Evolutionary conservation across 805 yeast species (phyloP).

Genomic region (Metschnikowia matae): DNA sequence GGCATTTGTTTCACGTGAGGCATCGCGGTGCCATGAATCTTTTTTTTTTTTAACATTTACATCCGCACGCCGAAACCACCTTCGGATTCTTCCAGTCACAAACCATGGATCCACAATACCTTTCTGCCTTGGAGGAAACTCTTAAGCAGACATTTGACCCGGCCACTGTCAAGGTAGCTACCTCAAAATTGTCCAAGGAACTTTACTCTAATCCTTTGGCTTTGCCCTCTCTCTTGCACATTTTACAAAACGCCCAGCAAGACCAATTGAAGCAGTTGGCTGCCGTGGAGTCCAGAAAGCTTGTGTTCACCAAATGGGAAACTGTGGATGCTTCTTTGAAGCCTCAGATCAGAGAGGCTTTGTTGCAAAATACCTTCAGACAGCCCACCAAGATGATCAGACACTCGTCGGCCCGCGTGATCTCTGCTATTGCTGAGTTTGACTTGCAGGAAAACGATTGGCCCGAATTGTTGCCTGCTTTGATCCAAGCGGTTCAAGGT

Average conservation of each 20-base stretch:
- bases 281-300: conserved; percentile 94
- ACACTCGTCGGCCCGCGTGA: conserved; percentile 85
- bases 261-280: conserved; percentile 82
- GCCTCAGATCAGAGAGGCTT: conserved; percentile 59
- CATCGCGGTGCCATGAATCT: conserved; percentile 7
- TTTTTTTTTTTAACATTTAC: conserved; percentile 4
- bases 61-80: conserved; percentile 1
- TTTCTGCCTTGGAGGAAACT: conserved; percentile 71
- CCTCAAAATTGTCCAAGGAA: conserved; percentile 69
- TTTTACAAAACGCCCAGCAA: conserved; percentile 65
- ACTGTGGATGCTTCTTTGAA: conserved; percentile 46
- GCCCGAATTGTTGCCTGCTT: conserved; percentile 70
- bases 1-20: conserved; percentile 9
- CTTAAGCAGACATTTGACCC: conserved; percentile 76
- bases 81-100: conserved; percentile 5
- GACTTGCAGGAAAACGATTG: conserved; percentile 66
- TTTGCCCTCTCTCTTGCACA: conserved; percentile 77
- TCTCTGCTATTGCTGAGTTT: conserved; percentile 75
- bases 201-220: conserved; percentile 65
- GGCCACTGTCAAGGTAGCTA: conserved; percentile 79
- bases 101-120: conserved; percentile 66
- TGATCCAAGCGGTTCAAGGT: conserved; percentile 55
- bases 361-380: conserved; percentile 70
- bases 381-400: conserved; percentile 62
- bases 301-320: conserved; percentile 70